Percentiles rank a stretch among this genome's conserved stretches.
Evolutionary conservation across 2,329 filamentous ascomycete genomes (phyloP).

Genomic region (Aureobasidium melanogenum): DNA sequence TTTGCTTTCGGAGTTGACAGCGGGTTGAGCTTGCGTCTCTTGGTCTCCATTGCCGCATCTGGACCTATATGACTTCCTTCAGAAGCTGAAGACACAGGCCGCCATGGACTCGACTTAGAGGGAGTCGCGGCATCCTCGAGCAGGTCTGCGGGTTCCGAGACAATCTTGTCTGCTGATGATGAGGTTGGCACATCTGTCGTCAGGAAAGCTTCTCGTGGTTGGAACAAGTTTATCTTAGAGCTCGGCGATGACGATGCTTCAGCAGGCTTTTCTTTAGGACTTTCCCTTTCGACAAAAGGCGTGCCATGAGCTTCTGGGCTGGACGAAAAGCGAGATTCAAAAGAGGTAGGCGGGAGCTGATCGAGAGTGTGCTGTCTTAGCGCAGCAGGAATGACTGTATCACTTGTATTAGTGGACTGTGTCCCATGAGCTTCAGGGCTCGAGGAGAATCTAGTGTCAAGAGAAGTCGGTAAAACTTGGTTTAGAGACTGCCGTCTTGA

Average conservation of each 20-base stretch:
- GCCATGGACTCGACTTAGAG: not conserved
- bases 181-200: not conserved
- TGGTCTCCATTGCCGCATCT: not conserved
- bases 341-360: not conserved
- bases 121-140: not conserved
- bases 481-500: not conserved
- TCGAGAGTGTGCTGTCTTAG: not conserved
- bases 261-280: not conserved
- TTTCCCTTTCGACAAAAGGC: not conserved
- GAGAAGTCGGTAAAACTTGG: not conserved
- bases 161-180: not conserved
- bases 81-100: not conserved
- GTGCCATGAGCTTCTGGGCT: conserved; percentile 1
- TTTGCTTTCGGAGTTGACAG: not conserved
- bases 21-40: not conserved
- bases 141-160: not conserved
- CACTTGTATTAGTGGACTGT: not conserved
- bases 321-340: conserved; percentile 1
- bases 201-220: not conserved
- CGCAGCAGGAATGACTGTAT: not conserved
- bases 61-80: not conserved
- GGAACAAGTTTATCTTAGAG: not conserved
- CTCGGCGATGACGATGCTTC: not conserved
- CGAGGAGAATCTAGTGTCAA: not conserved
- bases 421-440: conserved; percentile 5